These are phyloP conservation scores for Heterobasidion irregulare DNA, from an alignment of 1,284 basidiomycete genomes.

Conservation along the genomic window DNA sequence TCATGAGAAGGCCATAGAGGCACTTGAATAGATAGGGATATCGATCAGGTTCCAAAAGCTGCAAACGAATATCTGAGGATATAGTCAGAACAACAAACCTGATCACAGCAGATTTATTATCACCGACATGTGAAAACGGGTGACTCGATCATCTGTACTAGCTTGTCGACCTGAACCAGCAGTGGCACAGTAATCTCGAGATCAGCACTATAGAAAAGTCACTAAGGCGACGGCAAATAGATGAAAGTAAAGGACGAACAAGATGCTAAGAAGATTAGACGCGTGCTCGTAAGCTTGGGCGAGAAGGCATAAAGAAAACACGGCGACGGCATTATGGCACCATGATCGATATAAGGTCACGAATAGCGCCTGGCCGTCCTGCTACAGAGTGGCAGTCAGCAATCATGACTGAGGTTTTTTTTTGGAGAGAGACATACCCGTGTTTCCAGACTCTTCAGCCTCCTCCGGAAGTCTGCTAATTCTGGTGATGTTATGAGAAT, in stretches of 20 bases:
- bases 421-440: constrained; percentile 44
- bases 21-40: constrained; percentile 97
- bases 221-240: not conserved
- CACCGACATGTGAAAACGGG: constrained; percentile 92
- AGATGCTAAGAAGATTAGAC: constrained; percentile 93
- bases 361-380: constrained; percentile 93
- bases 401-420: not conserved
- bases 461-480: constrained; percentile 86
- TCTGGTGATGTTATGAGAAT: constrained; percentile 97
- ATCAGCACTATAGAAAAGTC: constrained; percentile 63
- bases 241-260: constrained; percentile 46
- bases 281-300: constrained; percentile 99
- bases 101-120: not conserved
- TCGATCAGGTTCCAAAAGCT: constrained; percentile 94
- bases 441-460: constrained; percentile 91
- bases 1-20: constrained; percentile 95
- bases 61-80: constrained; percentile 80
- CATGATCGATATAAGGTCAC: constrained; percentile 92
- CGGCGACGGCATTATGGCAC: constrained; percentile 98
- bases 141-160: constrained; percentile 96
- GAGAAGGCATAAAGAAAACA: constrained; percentile 91
- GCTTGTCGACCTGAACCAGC: constrained; percentile 95
- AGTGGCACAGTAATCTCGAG: constrained; percentile 93
- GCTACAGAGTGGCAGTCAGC: constrained; percentile 28
- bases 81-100: no score